A percentile compares a stretch with the other conserved stretches of the same genome.
These are phyloP conservation scores for Trypanosoma congolense DNA, from an alignment of 208 protist species.

Conservation along the genomic window DNA sequence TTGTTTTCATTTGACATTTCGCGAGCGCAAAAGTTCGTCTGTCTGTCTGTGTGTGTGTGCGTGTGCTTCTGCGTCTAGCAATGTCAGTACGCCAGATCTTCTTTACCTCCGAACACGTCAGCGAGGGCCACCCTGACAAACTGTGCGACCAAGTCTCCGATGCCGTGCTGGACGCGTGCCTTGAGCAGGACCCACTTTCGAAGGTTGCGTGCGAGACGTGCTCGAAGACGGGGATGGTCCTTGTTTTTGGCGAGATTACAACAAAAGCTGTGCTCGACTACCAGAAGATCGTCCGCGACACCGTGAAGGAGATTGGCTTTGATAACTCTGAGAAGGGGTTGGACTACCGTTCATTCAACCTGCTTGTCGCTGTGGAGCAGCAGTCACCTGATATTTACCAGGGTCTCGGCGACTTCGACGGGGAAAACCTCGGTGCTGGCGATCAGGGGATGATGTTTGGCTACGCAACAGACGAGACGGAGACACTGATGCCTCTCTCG, in stretches of 20 bases:
- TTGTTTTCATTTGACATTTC: no score
- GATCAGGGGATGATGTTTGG: constrained; percentile 99
- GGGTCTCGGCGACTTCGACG: background rate
- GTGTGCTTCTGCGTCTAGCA: no score
- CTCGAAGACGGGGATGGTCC: background rate
- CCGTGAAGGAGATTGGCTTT: background rate
- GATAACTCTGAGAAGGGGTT: background rate
- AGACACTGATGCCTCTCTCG: constrained; percentile 96
- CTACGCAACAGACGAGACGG: constrained; percentile 98
- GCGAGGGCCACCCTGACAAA: background rate
- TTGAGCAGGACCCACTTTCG: background rate
- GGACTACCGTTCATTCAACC: background rate
- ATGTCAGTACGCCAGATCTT: background rate
- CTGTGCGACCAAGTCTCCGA: background rate
- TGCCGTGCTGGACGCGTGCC: background rate
- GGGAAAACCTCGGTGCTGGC: constrained; percentile 22
- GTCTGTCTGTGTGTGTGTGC: no score
- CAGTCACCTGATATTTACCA: background rate
- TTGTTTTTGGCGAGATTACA: background rate
- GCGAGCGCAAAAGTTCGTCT: no score
- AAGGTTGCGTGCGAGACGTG: constrained; percentile 2
- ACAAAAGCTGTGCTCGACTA: background rate
- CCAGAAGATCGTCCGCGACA: background rate
- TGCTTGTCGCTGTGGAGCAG: background rate
- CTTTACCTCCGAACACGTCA: background rate